A percentile compares a stretch with the other conserved stretches of the same genome.
Conservation (phyloP, 495 filamentous ascomycete species). For the Extremus antarcticus region DNA sequence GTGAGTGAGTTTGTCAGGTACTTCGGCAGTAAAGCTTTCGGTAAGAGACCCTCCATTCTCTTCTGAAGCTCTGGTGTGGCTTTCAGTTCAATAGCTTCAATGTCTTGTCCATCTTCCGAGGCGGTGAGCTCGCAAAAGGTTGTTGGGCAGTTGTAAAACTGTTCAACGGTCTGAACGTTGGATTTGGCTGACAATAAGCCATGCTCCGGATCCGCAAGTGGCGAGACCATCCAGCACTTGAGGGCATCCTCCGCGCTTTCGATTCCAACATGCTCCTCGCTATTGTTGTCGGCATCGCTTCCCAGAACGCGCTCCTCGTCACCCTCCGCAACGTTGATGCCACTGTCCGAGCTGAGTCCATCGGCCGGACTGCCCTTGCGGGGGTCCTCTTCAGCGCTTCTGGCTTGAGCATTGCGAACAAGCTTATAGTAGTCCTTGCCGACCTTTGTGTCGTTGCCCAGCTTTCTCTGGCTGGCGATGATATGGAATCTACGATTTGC, state of each 20-base stretch:
- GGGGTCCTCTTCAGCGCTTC: not conserved
- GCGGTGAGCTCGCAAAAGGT: not conserved
- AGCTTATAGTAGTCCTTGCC: not conserved
- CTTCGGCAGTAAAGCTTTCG: conserved; percentile 8
- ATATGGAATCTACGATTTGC: not conserved
- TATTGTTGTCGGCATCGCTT: not conserved
- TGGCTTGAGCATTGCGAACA: not conserved
- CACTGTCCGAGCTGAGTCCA: not conserved
- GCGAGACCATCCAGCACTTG: conserved; percentile 8
- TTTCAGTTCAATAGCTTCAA: conserved; percentile 11
- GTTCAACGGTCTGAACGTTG: not conserved
- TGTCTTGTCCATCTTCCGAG: not conserved
- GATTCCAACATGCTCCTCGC: too few species aligned
- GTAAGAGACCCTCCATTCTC: not conserved
- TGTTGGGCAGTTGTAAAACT: not conserved
- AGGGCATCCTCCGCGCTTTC: conserved; percentile 1
- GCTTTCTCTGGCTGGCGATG: not conserved
- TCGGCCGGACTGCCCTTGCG: too few species aligned
- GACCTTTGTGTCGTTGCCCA: not conserved
- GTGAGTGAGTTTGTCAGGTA: conserved; percentile 8
- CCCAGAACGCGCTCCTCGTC: not conserved
- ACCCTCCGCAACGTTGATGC: not conserved
- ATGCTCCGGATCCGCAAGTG: not conserved
- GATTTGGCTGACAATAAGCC: not conserved
- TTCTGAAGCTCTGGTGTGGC: not conserved